Conservation (phyloP, 73 alveolate species). For the Paramecium bursaria region DNA sequence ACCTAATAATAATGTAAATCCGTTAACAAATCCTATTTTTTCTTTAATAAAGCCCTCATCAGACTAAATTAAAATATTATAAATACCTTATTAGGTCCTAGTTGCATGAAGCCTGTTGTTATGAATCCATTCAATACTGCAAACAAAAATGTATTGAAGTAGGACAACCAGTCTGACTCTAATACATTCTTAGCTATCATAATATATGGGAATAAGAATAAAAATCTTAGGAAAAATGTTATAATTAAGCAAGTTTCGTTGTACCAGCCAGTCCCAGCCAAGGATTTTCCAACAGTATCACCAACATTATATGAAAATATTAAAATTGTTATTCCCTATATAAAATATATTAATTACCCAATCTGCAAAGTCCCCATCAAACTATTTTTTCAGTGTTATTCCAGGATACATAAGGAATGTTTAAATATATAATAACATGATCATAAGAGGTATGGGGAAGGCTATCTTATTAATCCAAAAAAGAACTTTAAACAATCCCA, state of each 20-base stretch:
- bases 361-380: background rate
- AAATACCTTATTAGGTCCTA: constrained; percentile 62
- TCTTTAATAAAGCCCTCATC: constrained; percentile 59
- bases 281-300: constrained; percentile 62
- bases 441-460: constrained; percentile 64
- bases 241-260: constrained; percentile 18
- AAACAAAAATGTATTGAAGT: constrained; percentile 2
- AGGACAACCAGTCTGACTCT: constrained; percentile 44
- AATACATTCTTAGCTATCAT: constrained; percentile 52
- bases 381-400: constrained; percentile 35
- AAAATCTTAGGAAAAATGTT: constrained; percentile 48
- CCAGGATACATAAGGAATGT: constrained; percentile 73
- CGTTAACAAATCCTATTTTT: constrained; percentile 59
- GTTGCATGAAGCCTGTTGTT: constrained; percentile 66
- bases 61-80: background rate
- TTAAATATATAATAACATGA: constrained; percentile 47
- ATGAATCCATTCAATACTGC: constrained; percentile 59
- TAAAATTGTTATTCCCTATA: too few species aligned
- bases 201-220: constrained; percentile 28
- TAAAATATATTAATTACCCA: constrained; percentile 4
- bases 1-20: constrained; percentile 65
- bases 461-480: constrained; percentile 56
- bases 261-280: too few species aligned
- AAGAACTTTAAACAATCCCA: constrained; percentile 17
- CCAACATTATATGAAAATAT: constrained; percentile 66